These are phyloP conservation scores for Kondoa subrosea DNA, from an alignment of 768 basidiomycete species.

Conservation along the genomic window DNA sequence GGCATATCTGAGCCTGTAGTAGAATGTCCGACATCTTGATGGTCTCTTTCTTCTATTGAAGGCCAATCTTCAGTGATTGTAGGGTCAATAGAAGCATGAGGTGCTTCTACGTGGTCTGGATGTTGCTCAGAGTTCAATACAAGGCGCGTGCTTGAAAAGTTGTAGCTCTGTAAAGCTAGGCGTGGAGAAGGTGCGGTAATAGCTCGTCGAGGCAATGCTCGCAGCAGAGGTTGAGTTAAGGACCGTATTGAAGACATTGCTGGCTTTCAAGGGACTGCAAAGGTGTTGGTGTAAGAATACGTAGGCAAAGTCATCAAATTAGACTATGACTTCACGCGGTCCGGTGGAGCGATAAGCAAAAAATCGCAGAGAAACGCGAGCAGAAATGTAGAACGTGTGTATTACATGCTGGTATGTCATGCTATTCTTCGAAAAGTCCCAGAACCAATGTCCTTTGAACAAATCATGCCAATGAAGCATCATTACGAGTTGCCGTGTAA, in stretches of 20 bases:
- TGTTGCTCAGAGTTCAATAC: background rate
- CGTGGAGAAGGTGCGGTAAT: background rate
- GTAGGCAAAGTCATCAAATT: background rate
- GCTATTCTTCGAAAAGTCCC: too few species aligned
- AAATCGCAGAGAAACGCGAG: too few species aligned
- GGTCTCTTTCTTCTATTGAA: background rate
- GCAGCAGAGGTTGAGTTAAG: background rate
- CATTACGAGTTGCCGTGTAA: background rate
- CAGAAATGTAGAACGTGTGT: too few species aligned
- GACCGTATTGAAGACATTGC: background rate
- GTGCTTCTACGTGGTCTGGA: background rate
- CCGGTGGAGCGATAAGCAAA: too few species aligned
- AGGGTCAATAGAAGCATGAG: background rate
- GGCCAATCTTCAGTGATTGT: conserved; percentile 6
- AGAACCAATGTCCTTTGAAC: too few species aligned
- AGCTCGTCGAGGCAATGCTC: background rate
- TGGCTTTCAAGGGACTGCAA: background rate
- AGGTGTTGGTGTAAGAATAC: background rate
- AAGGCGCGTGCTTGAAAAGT: background rate
- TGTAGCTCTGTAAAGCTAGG: background rate
- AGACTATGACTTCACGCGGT: background rate
- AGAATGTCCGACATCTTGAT: conserved; percentile 9
- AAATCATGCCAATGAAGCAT: too few species aligned
- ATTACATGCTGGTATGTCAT: too few species aligned
- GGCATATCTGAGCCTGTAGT: conserved; percentile 13